phyloP scores from a whole-genome alignment of 139 green algal genomes.

The Micractinium sp. region DNA sequence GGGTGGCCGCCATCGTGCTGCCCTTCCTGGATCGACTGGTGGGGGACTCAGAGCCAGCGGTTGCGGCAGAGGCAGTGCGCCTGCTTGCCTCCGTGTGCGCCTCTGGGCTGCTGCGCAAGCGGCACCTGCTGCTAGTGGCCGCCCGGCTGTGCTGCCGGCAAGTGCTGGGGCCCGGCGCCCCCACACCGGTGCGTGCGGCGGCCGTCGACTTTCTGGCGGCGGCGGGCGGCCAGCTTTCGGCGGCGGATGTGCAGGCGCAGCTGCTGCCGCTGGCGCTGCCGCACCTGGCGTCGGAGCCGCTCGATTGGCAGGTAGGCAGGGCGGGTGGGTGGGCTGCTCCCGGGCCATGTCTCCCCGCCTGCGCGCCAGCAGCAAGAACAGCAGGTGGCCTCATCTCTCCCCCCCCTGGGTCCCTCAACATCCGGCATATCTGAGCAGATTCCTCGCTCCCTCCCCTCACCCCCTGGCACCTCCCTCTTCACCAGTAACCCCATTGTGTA shows the following conservation, averaged over 20 bases:
- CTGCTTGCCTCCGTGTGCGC: slow-evolving; percentile 66
- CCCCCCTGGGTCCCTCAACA: no score
- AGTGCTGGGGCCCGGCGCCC: slow-evolving; percentile 60
- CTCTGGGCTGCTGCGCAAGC: slow-evolving; percentile 40
- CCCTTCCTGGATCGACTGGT: slow-evolving; percentile 91
- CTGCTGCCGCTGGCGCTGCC: slow-evolving; percentile 67
- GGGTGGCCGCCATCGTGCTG: slow-evolving; percentile 89
- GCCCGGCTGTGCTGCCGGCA: slow-evolving; percentile 42
- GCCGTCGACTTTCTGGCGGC: slow-evolving; percentile 75
- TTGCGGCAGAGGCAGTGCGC: slow-evolving; percentile 70
- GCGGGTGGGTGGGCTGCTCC: no score
- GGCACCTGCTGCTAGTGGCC: slow-evolving; percentile 61
- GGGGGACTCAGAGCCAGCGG: slow-evolving; percentile 63
- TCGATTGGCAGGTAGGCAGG: slow-evolving; percentile 16
- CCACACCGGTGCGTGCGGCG: slow-evolving; percentile 59
- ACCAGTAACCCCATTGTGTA: no score
- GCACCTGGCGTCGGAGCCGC: slow-evolving; percentile 45
- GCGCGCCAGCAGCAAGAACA: background rate
- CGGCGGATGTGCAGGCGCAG: slow-evolving; percentile 75
- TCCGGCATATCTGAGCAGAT: no score
- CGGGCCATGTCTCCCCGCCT: no score
- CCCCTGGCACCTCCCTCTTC: background rate
- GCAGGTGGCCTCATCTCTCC: background rate
- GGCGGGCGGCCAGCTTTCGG: slow-evolving; percentile 59
- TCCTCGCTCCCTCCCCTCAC: no score